Conservation (phyloP, 1,139 yeast genomes). For the Candida mesenterica region DNA sequence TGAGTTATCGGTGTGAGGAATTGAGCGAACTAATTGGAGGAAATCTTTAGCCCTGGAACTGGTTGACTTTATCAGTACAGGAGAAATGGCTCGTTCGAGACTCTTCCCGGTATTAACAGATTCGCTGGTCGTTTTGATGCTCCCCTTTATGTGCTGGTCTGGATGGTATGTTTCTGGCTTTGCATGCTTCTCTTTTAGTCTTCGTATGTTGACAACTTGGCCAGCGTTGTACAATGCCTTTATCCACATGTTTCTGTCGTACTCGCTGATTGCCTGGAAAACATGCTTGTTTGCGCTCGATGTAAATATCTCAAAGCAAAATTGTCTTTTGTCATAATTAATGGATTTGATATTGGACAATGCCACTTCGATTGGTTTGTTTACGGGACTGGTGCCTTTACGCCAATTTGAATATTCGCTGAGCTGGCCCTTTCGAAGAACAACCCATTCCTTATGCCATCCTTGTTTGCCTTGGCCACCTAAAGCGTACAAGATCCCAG, state of each 20-base stretch:
- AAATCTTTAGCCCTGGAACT: constrained; percentile 26
- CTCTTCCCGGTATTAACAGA: constrained; percentile 19
- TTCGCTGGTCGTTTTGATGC: too few species aligned
- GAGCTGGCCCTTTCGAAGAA: constrained; percentile 62
- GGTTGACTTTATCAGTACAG: constrained; percentile 33
- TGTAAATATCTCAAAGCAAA: constrained; percentile 76
- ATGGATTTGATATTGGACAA: constrained; percentile 64
- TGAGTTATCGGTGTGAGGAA: constrained; percentile 54
- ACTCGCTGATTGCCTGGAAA: constrained; percentile 74
- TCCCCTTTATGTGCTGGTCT: too few species aligned
- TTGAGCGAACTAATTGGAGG: constrained; percentile 44
- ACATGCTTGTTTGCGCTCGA: constrained; percentile 67
- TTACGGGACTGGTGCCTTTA: constrained; percentile 61
- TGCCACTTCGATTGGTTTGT: constrained; percentile 71
- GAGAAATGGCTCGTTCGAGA: constrained; percentile 29
- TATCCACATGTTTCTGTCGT: constrained; percentile 72
- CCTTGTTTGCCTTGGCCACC: constrained; percentile 76
- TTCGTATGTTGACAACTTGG: constrained; percentile 34
- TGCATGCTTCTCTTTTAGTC: constrained; percentile 17
- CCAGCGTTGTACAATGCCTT: constrained; percentile 53
- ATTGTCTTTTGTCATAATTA: constrained; percentile 46
- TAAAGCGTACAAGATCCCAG: constrained; percentile 64
- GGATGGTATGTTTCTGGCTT: background rate
- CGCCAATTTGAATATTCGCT: constrained; percentile 83
- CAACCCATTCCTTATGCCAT: constrained; percentile 94